Base-by-base conservation (phyloP, 805 yeast species). In the Candida ficus region DNA sequence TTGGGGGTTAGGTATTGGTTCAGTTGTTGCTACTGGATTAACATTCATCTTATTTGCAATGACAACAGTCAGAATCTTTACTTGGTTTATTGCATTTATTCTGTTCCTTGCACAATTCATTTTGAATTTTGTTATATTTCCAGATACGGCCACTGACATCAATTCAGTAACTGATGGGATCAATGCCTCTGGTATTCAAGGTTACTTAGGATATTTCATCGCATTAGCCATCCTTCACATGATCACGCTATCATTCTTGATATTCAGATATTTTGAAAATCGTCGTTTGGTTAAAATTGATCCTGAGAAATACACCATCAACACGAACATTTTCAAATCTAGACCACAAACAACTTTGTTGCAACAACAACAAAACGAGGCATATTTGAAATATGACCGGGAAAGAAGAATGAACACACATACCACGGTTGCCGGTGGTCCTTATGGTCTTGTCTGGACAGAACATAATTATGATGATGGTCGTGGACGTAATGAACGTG, bases 41-140 rank as follows among this genome's bases (percentile, higher is more conserved):
- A 9, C 36, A 6, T 12, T 35, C 22, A 10, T 30, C 4, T 7
- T 18, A 8, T 30, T 26, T 20, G 7, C 14, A 5, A 11, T 10
- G 4, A 9, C 16, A 12, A 6, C 12, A 7, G 14, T n/a, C 2
- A 13, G 14, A 7, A 5, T 32, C 14, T 11, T 14, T 11, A 16
- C 12, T 6, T 33, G 30, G 37, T 11, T 37, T 4, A 23, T 37
- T 16, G 23, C 41, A n/a, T 37, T 41, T n/a, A 21, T 21, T 11
- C 18, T 37, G 23, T 33, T 20, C 17, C 5, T 37, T 7, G 35
- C 35, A 7, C 33, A 37, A 31, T 41, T 41, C 33, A 37, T 31
- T 3, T 26, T 41, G 19, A 19, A 21, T 3, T 14, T 41, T 3
- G 11, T 23, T 9, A 22, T 33, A 23, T 27, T 18, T 17, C 17